Evolutionary conservation across 2,329 filamentous ascomycete genomes (phyloP), one percentile per base, ranked within the genome.

Genomic region (Curvularia verruculosa): DNA sequence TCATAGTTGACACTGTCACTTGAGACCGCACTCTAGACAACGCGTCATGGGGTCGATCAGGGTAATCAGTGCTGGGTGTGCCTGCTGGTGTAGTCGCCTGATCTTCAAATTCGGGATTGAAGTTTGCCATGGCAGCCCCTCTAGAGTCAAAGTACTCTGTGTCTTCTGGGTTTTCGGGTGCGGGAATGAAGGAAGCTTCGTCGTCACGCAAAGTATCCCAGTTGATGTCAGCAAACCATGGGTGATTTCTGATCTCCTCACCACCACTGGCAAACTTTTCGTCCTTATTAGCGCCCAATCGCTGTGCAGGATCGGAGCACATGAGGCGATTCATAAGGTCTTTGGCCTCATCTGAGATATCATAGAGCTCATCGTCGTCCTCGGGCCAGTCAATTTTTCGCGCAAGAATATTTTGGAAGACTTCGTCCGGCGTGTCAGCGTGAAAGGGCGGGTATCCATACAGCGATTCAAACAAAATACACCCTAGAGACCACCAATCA

Each of bases 401-500:
- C 24, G 89, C 87, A 36, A 99, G 80, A 59, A 99, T 99, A 68
- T 99, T 99, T 68, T 97, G 91, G 71, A 99, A 99, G 1, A 99
- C 95, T 67, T 95, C 84, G 67, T 99, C 95, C 0, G 95, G 92
- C 46, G 93, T 92, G 19, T 84, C 82, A 1, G 92, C 95, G 74
- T 98, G 92, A 76, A 99, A 99, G 0, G 95, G 95, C 0, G 95
- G 95, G 56, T 91, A 89, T 1, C 95, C 95, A 71, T 91, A 98
- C 2, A 99, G 80, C 65, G 96, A 97, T 71, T 99, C 95, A 69
- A 97, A 99, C 77, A 98, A 81, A 67, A 99, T 98, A 75, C 96
- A 99, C 0, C 95, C 95, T n/a, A 99, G 84, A 21, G 95, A 98
- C 95, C 95, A 99, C 95, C 95, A 99, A 86, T 99, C 95, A 73